Evolutionary conservation across 257 asterid genomes (phyloP).

Genomic region (Rubia yunnanensis): DNA sequence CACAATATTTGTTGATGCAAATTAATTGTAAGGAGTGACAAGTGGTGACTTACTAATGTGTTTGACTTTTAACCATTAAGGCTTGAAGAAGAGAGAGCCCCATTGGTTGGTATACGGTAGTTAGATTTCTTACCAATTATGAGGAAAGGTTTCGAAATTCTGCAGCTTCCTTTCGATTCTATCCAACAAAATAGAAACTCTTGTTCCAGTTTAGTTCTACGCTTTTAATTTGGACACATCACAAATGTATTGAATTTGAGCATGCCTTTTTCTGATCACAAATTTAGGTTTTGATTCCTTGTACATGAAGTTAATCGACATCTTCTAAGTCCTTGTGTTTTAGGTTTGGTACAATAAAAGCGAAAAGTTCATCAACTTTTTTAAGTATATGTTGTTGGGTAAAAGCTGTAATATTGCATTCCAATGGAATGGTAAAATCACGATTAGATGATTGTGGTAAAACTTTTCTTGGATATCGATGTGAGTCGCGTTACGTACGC

Average conservation of each 20-base stretch:
- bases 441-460: too few species aligned
- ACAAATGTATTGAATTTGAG: slow-evolving; percentile 5
- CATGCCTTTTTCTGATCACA: background rate
- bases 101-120: slow-evolving; percentile 64
- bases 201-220: slow-evolving; percentile 4
- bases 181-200: background rate
- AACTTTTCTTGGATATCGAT: too few species aligned
- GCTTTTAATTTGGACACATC: background rate
- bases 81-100: slow-evolving; percentile 22
- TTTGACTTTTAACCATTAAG: slow-evolving; percentile 44
- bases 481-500: too few species aligned
- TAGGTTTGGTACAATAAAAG: slow-evolving; percentile 10
- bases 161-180: slow-evolving; percentile 28
- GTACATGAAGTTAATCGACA: background rate
- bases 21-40: slow-evolving; percentile 14
- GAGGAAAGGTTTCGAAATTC: slow-evolving; percentile 27
- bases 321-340: background rate
- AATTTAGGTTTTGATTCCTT: background rate
- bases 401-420: too few species aligned
- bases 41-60: slow-evolving; percentile 28
- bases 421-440: too few species aligned
- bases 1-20: background rate
- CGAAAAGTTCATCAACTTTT: slow-evolving; percentile 4
- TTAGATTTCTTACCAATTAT: slow-evolving; percentile 60
- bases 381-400: slow-evolving; percentile 4